A percentile compares a stretch with the other conserved stretches of the same genome.
phyloP scores from a whole-genome alignment of 805 yeast species.

The Cephaloascus albidus region DNA sequence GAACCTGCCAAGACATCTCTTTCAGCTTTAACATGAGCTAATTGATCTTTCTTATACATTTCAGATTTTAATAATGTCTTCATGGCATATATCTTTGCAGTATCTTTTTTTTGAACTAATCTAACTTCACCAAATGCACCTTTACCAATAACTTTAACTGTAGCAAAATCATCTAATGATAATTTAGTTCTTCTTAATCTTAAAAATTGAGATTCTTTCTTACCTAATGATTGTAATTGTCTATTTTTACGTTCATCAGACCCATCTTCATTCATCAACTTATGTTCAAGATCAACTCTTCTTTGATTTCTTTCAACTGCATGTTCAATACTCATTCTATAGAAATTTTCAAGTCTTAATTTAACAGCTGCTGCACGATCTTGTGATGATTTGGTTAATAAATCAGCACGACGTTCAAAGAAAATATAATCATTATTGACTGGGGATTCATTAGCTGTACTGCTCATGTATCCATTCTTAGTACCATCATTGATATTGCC shows the following conservation, averaged over 20 bases:
- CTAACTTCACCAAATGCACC: constrained; percentile 98
- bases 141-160: constrained; percentile 87
- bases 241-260: constrained; percentile 82
- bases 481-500: background rate
- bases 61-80: constrained; percentile 84
- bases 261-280: constrained; percentile 57
- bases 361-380: constrained; percentile 82
- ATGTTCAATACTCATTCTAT: constrained; percentile 76
- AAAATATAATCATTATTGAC: constrained; percentile 42
- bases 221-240: constrained; percentile 74
- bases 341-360: constrained; percentile 73
- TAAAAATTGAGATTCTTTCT: constrained; percentile 79
- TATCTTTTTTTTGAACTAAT: constrained; percentile 84
- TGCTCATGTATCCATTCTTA: constrained; percentile 2
- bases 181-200: constrained; percentile 79
- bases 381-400: constrained; percentile 62
- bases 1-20: constrained; percentile 90
- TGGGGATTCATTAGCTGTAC: background rate
- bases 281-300: constrained; percentile 74
- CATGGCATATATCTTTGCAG: constrained; percentile 92
- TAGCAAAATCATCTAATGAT: constrained; percentile 73
- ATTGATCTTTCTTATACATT: constrained; percentile 90
- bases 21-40: constrained; percentile 93
- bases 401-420: constrained; percentile 78
- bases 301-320: constrained; percentile 96